Percentiles rank a stretch among this genome's conserved stretches.
Conservation (phyloP, 495 filamentous ascomycete genomes). For the Lasiosphaeriaceae sp. region DNA sequence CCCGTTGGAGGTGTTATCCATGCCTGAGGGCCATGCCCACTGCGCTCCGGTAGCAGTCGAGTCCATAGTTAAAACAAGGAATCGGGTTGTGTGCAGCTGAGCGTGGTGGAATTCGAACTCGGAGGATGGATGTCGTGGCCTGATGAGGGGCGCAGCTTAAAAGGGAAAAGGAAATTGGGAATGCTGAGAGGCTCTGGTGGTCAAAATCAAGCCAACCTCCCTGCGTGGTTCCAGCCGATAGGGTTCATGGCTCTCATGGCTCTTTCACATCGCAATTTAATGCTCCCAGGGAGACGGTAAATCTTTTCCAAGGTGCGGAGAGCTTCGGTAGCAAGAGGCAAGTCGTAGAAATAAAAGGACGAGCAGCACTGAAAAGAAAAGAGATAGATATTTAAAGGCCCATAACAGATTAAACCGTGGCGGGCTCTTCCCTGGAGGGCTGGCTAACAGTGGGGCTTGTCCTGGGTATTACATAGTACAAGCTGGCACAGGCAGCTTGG, state of each 20-base stretch:
- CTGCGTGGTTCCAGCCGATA: neutral
- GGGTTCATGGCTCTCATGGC: neutral
- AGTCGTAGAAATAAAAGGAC: neutral
- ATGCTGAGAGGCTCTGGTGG: neutral
- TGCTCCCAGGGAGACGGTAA: no score
- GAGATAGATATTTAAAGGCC: neutral
- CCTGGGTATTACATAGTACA: no score
- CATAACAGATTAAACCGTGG: neutral
- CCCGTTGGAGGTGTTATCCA: neutral
- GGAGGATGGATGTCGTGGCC: neutral
- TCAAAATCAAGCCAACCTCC: neutral
- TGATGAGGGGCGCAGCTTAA: neutral
- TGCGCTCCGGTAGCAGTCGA: neutral
- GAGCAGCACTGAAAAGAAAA: neutral
- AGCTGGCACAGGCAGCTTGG: neutral
- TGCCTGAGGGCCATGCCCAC: constrained; percentile 17
- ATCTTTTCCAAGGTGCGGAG: neutral
- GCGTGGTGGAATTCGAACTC: no score
- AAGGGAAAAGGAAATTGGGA: neutral
- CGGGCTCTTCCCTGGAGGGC: neutral
- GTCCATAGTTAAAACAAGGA: neutral
- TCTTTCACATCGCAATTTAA: neutral
- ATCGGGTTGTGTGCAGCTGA: neutral
- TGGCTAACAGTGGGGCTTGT: neutral
- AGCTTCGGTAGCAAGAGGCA: neutral